phyloP scores from a whole-genome alignment of 139 green algal genomes.

The Zygnema circumcarinatum region DNA sequence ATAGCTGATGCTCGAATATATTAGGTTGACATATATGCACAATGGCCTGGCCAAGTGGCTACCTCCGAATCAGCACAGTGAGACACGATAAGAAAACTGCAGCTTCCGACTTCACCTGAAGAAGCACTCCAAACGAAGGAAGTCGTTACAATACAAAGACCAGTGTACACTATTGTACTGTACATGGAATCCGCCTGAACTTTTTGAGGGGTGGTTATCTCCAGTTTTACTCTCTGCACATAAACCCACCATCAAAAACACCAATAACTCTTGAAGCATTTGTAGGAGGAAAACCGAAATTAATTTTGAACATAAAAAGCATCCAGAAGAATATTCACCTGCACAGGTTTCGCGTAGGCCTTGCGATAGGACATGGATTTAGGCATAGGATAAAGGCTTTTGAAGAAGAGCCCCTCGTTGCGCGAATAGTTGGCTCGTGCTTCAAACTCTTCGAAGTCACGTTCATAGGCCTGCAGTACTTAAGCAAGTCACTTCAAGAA shows the following conservation, averaged over 20 bases:
- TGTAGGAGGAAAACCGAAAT: not conserved
- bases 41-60: too few species aligned
- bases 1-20: too few species aligned
- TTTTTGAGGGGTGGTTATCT: not conserved
- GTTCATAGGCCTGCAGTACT: slow-evolving; percentile 8
- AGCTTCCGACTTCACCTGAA: too few species aligned
- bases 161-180: not conserved
- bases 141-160: not conserved
- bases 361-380: not conserved
- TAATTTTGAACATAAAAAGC: not conserved
- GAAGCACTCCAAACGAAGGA: slow-evolving; percentile 7
- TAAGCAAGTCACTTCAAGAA: too few species aligned
- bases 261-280: too few species aligned
- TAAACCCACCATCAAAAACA: not conserved
- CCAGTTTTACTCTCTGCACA: not conserved
- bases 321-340: not conserved
- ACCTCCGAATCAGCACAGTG: too few species aligned
- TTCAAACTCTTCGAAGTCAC: slow-evolving; percentile 19
- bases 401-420: slow-evolving; percentile 26
- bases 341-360: not conserved
- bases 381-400: slow-evolving; percentile 4
- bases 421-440: not conserved
- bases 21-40: too few species aligned
- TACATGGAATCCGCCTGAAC: not conserved
- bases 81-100: too few species aligned